A percentile compares a stretch with the other conserved stretches of the same genome.
These are phyloP conservation scores for Trichoderma sp. DNA, from an alignment of 2,329 filamentous ascomycete species.

Conservation along the genomic window DNA sequence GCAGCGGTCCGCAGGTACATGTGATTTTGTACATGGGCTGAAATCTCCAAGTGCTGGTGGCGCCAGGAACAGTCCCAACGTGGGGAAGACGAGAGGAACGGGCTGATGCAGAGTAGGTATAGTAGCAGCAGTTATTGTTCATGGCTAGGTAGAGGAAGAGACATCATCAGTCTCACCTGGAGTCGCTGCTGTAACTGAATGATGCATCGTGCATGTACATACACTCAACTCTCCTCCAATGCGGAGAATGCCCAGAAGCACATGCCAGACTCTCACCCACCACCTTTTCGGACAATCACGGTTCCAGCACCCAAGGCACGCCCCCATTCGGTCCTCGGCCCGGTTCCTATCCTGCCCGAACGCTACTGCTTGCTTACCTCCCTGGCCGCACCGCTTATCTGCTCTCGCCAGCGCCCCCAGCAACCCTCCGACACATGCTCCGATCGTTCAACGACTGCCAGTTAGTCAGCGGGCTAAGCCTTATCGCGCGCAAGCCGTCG, in stretches of 20 bases:
- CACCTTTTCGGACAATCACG: conserved; percentile 19
- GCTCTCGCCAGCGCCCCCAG: not conserved
- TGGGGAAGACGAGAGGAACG: not conserved
- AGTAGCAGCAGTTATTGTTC: not conserved
- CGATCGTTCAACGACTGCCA: conserved; percentile 12
- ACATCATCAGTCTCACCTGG: conserved; percentile 1
- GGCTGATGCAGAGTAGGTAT: not conserved
- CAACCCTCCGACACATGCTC: conserved; percentile 2
- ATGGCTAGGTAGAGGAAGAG: not conserved
- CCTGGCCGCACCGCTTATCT: conserved; percentile 13
- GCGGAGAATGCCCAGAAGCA: not conserved
- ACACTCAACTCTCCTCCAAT: not conserved
- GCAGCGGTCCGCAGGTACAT: not conserved
- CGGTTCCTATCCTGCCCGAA: conserved; percentile 10
- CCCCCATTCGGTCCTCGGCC: conserved; percentile 20
- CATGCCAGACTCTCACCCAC: not conserved
- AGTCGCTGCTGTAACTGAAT: not conserved
- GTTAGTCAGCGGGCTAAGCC: conserved; percentile 26
- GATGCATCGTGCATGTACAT: not conserved
- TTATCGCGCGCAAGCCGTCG: conserved; percentile 24
- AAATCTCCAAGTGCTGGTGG: not conserved
- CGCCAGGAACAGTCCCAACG: not conserved
- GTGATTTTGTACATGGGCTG: not conserved
- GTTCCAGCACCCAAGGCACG: not conserved
- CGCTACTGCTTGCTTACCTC: conserved; percentile 14